Percentiles rank a stretch among this genome's conserved stretches.
These are phyloP conservation scores for Pythium aristosporum DNA, from an alignment of 352 stramenopile species.

Conservation along the genomic window DNA sequence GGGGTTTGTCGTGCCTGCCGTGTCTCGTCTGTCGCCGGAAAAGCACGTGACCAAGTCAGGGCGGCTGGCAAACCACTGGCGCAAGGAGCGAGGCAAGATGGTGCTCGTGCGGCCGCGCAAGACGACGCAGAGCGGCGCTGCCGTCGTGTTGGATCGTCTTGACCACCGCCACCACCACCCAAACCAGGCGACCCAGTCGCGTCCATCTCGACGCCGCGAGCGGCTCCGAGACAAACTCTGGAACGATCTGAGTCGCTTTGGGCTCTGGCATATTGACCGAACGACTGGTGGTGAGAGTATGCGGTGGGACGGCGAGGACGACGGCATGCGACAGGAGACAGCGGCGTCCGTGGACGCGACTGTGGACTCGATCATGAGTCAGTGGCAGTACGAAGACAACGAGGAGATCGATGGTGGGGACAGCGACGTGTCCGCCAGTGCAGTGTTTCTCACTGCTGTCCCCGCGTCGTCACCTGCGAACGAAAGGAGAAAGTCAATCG, in stretches of 20 bases:
- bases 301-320: background rate
- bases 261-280: slow-evolving; percentile 46
- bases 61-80: slow-evolving; percentile 4
- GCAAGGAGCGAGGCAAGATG: slow-evolving; percentile 14
- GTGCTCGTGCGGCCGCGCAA: slow-evolving; percentile 27
- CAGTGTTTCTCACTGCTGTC: slow-evolving; percentile 36
- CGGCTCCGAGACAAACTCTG: slow-evolving; percentile 51
- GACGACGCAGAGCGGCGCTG: slow-evolving; percentile 31
- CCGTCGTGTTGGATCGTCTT: slow-evolving; percentile 34
- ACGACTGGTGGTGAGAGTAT: slow-evolving; percentile 14
- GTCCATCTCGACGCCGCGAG: slow-evolving; percentile 10
- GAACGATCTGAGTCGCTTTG: slow-evolving; percentile 55
- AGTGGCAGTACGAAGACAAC: slow-evolving; percentile 21
- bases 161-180: slow-evolving; percentile 9
- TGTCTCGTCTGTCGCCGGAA: slow-evolving; percentile 44
- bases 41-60: background rate
- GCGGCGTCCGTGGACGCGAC: slow-evolving; percentile 39
- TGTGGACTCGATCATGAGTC: slow-evolving; percentile 57
- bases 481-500: background rate
- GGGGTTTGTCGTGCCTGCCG: slow-evolving; percentile 35
- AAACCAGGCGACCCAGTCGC: background rate
- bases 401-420: slow-evolving; percentile 1
- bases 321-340: slow-evolving; percentile 21
- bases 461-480: background rate
- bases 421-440: background rate